Conservation (phyloP, 805 yeast genomes). For the Metschnikowia lachancei region DNA sequence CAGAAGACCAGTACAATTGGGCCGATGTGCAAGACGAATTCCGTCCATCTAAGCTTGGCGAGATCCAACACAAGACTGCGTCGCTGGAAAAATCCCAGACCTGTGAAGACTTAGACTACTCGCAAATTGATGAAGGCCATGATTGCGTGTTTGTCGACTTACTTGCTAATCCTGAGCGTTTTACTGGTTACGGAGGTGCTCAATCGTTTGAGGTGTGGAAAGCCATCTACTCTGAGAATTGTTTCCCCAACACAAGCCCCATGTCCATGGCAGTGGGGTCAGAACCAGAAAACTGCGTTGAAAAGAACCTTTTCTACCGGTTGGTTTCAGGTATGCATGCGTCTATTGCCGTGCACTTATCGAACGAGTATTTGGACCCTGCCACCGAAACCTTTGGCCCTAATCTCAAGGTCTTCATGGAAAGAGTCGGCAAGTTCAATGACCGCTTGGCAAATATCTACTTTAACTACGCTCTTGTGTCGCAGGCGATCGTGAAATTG, state of each 20-base stretch:
- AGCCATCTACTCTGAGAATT: constrained; percentile 87
- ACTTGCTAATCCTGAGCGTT: constrained; percentile 88
- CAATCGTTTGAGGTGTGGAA: constrained; percentile 92
- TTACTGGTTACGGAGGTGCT: constrained; percentile 93
- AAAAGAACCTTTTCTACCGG: constrained; percentile 84
- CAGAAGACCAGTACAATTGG: constrained; percentile 66
- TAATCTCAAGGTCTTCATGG: constrained; percentile 75
- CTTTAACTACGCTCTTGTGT: constrained; percentile 85
- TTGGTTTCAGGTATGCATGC: constrained; percentile 93
- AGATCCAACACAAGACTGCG: constrained; percentile 25
- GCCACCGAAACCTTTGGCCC: constrained; percentile 82
- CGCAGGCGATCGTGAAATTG: constrained; percentile 72
- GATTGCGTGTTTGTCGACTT: constrained; percentile 82
- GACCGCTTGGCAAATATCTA: constrained; percentile 88
- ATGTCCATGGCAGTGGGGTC: constrained; percentile 34
- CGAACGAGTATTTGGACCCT: constrained; percentile 66
- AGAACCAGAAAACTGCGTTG: constrained; percentile 60
- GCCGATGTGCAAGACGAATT: constrained; percentile 59
- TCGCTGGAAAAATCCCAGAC: constrained; percentile 19
- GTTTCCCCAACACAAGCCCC: constrained; percentile 58
- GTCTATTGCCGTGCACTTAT: constrained; percentile 87
- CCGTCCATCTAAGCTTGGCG: constrained; percentile 70
- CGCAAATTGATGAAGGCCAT: constrained; percentile 63
- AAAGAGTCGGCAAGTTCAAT: constrained; percentile 83
- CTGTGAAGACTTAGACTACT: constrained; percentile 58